Evolutionary conservation across 345 rosid genomes (phyloP).

Genomic region (Syzygium aromaticum): DNA sequence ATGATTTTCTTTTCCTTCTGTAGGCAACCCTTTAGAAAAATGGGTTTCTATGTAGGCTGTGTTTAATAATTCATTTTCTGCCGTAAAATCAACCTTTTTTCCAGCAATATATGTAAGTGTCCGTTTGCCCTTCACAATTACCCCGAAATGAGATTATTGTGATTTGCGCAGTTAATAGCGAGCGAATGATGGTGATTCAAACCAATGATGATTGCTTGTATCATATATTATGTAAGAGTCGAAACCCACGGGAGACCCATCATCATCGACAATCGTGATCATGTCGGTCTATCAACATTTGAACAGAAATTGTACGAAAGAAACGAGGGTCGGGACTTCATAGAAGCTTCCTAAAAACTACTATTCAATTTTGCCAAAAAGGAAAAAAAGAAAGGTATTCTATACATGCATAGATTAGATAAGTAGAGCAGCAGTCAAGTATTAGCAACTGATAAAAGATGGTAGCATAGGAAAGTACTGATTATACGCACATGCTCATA

Average conservation of each 20-base stretch:
- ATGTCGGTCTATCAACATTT: not conserved
- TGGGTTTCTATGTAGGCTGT: not conserved
- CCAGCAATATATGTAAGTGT: not conserved
- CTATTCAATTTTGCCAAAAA: not conserved
- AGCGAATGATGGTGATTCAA: not conserved
- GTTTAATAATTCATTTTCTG: not conserved
- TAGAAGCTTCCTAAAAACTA: not conserved
- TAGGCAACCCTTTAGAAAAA: not conserved
- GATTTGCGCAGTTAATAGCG: not conserved
- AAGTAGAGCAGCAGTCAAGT: not conserved
- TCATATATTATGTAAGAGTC: not conserved
- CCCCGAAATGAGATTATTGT: not conserved
- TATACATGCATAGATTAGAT: not conserved
- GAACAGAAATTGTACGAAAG: not conserved
- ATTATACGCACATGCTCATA: not conserved
- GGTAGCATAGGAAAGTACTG: not conserved
- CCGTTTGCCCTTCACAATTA: not conserved
- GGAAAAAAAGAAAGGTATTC: not conserved
- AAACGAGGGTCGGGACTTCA: not conserved
- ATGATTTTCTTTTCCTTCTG: not conserved
- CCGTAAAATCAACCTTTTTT: not conserved
- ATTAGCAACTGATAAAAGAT: not conserved
- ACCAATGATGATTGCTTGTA: not conserved
- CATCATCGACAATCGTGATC: not conserved
- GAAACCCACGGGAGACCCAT: too few relatives aligned